phyloP scores from a whole-genome alignment of 345 rosid genomes.

The Camelina hispida region DNA sequence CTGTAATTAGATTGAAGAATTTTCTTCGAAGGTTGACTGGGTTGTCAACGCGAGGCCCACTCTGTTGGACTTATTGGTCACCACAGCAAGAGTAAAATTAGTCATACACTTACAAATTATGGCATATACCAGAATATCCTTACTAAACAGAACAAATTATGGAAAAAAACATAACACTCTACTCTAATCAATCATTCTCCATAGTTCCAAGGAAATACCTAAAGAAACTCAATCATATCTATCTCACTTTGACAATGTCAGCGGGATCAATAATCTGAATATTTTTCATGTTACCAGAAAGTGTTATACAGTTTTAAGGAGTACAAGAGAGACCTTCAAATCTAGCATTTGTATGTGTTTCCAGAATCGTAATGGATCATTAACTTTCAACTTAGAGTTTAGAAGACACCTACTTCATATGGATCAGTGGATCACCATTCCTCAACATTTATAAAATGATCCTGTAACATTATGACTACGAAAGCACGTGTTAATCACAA shows the following conservation, averaged over 20 bases:
- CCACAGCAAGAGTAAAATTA: constrained; percentile 53
- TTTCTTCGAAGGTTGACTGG: constrained; percentile 64
- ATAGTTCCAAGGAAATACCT: background rate
- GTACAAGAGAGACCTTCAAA: background rate
- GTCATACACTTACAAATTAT: constrained; percentile 26
- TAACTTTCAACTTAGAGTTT: background rate
- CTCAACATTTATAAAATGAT: no score
- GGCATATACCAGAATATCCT: constrained; percentile 23
- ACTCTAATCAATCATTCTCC: background rate
- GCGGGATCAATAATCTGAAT: background rate
- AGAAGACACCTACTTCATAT: no score
- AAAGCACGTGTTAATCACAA: no score
- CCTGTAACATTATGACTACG: no score
- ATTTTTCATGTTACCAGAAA: background rate
- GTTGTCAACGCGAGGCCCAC: constrained; percentile 81
- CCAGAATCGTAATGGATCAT: background rate
- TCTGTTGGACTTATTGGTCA: constrained; percentile 43
- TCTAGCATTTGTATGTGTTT: background rate
- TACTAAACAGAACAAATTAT: no score
- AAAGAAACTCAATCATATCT: constrained; percentile 33
- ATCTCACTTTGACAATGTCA: background rate
- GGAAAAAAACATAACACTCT: constrained; percentile 9
- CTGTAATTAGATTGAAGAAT: constrained; percentile 27
- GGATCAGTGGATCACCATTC: no score
- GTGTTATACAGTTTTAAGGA: background rate